These are phyloP conservation scores for Caryopteris hybrid DNA, from an alignment of 305 asterid species.

Conservation along the genomic window DNA sequence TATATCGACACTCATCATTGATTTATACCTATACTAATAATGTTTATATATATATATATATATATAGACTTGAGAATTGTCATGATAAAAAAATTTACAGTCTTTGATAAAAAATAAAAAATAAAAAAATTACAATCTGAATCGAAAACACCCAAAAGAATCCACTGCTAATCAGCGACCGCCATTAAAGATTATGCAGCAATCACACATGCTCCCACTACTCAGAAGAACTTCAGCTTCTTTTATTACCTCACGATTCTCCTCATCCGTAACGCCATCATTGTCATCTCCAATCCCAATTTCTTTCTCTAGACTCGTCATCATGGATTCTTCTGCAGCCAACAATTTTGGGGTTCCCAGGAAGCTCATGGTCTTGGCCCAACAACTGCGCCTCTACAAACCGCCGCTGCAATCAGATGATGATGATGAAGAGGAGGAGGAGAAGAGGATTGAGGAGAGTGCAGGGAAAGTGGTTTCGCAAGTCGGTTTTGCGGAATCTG, in stretches of 20 bases:
- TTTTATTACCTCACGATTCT: conserved; percentile 7
- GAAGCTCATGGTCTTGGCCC: conserved; percentile 50
- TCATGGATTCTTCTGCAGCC: conserved; percentile 32
- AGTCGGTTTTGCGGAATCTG: conserved; percentile 78
- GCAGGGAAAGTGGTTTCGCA: conserved; percentile 73
- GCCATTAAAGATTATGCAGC: conserved; percentile 17
- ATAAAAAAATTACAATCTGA: too few relatives aligned
- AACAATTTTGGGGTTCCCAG: conserved; percentile 30
- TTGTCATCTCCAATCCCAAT: conserved; percentile 16
- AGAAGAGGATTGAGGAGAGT: conserved; percentile 47
- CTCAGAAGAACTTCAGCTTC: conserved; percentile 28
- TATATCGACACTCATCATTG: too few relatives aligned
- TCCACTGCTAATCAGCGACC: not conserved
- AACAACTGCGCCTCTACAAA: conserved; percentile 65
- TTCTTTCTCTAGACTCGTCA: conserved; percentile 21
- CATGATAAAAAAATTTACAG: too few relatives aligned
- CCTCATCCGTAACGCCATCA: conserved; percentile 14
- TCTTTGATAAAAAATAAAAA: too few relatives aligned
- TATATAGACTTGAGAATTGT: too few relatives aligned
- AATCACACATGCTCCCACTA: conserved; percentile 36
- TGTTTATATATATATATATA: too few relatives aligned
- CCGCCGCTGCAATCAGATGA: conserved; percentile 43
- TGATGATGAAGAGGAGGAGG: conserved; percentile 47
- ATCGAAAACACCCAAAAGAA: too few relatives aligned
- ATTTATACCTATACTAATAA: too few relatives aligned